These are phyloP conservation scores for Silybum marianum DNA, from an alignment of 129 eudicot genomes.

Conservation along the genomic window DNA sequence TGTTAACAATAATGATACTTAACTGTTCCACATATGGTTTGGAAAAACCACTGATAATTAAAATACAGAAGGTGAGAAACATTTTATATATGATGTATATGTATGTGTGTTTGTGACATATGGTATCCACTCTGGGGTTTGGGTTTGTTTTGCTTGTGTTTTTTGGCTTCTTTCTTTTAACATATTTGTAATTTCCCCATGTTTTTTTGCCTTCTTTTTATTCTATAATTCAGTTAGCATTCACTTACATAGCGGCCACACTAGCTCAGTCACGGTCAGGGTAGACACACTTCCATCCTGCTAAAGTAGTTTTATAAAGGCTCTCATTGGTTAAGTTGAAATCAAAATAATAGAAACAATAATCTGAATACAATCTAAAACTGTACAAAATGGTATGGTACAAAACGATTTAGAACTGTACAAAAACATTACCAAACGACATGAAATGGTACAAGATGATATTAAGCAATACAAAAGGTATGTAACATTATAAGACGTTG, in stretches of 20 bases:
- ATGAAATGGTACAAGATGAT: background rate
- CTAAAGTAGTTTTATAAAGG: background rate
- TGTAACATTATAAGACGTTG: background rate
- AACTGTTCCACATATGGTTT: background rate
- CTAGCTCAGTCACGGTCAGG: background rate
- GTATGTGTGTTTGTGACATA: background rate
- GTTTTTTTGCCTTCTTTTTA: background rate
- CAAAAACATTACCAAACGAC: background rate
- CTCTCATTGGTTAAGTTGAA: background rate
- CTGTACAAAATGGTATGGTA: background rate
- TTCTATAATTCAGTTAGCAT: constrained; percentile 4
- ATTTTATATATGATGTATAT: background rate
- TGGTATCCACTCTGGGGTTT: background rate
- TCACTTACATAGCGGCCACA: background rate
- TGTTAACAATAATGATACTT: background rate
- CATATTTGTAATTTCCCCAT: background rate
- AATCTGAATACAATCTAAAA: background rate
- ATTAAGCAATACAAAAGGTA: background rate
- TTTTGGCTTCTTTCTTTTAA: background rate
- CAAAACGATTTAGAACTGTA: background rate
- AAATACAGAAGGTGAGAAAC: background rate
- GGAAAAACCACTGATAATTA: background rate
- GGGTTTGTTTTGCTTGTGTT: background rate
- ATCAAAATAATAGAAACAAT: background rate
- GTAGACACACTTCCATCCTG: background rate